phyloP scores from a whole-genome alignment of 2,329 filamentous ascomycete genomes.

The Ophiostoma sp. region DNA sequence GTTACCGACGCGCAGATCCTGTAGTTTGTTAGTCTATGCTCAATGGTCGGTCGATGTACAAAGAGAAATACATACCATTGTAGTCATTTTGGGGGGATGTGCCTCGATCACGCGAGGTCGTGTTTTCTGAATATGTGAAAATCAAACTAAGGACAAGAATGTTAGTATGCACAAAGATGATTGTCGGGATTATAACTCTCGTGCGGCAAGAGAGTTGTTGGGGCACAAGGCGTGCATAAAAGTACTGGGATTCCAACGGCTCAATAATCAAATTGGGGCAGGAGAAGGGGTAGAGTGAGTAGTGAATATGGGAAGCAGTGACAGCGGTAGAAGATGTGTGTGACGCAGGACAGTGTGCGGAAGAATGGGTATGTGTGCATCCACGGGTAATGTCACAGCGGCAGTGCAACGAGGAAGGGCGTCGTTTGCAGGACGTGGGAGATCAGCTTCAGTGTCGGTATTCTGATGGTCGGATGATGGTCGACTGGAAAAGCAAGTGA shows the following conservation, averaged over 20 bases:
- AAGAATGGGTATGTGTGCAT: neutral
- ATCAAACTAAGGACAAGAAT: conserved; percentile 6
- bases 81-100: conserved; percentile 41
- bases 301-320: neutral
- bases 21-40: neutral
- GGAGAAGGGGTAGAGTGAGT: neutral
- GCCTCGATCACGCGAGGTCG: conserved; percentile 27
- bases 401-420: neutral
- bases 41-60: neutral
- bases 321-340: neutral
- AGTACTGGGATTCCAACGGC: neutral
- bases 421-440: neutral
- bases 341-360: neutral
- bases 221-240: neutral
- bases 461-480: neutral
- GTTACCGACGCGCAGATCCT: conserved; percentile 99
- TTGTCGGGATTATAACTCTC: neutral
- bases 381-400: neutral
- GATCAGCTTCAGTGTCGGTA: neutral
- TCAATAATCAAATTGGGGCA: neutral
- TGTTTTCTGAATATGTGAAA: neutral
- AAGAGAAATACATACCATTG: conserved; percentile 42
- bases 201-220: neutral
- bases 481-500: neutral
- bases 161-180: conserved; percentile 10